Evolutionary conservation across 805 yeast genomes (phyloP), one percentile per base, ranked within the genome.

Genomic region (Clavispora santaluciae): DNA sequence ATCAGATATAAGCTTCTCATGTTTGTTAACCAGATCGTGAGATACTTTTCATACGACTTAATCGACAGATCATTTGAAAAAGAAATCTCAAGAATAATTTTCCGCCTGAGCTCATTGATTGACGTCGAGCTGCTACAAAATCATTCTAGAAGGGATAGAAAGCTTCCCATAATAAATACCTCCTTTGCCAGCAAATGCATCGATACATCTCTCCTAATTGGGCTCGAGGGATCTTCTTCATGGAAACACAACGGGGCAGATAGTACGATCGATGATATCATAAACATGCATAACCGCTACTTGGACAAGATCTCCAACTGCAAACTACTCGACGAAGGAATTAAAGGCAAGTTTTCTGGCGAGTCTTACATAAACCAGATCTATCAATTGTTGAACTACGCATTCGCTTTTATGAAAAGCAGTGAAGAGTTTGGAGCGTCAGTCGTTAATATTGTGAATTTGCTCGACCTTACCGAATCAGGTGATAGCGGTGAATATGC

Each of bases 21-120:
- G 36, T 73, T 77, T 43, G 54, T 78, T 22, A 65, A 64, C 36
- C 57, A 60, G 1, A 45, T 78, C 5, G 51, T 66, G 21, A 60
- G 60, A 24, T 75, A 67, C 45, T 60, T 77, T 15, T 64, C 72
- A 15, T 65, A 57, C 46, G 78, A 75, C 40, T 57, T 77, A 13
- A 72, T 77, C 25, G 79, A 76, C 26, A 54, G 56, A 18, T 70
- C 61, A 41, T 68, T 60, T 41, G 43, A 61, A 13, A 44, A 46
- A 23, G 45, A 56, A 15, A 47, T 65, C 8, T 46, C 50, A 6
- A 45, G 49, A 24, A 55, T 53, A 37, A 44, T 61, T 12, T 61
- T 61, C 48, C 49, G 50, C 18, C 17, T 11, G 16, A 41, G 38
- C 21, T 23, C 18, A 1, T 30, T 39, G 3, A 17, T 40, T 11